A percentile compares a stretch with the other conserved stretches of the same genome.
phyloP scores from a whole-genome alignment of 202 grass and related monocot genomes.

The Digitaria exilis region DNA sequence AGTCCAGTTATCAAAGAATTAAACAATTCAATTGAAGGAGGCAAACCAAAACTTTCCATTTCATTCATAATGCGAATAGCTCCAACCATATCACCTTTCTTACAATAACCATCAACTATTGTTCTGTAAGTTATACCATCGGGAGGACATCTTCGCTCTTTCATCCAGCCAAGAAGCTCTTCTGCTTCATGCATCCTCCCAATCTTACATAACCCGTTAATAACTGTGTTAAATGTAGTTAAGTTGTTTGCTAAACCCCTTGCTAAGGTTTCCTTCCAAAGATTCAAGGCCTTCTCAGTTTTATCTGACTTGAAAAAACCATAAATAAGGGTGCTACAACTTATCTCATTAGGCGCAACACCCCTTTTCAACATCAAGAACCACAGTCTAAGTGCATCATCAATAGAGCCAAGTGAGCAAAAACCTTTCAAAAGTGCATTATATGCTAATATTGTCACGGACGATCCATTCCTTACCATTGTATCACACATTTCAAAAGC shows the following conservation, averaged over 20 bases:
- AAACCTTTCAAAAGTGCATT: constrained; percentile 88
- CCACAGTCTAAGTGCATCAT: constrained; percentile 85
- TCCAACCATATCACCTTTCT: constrained; percentile 60
- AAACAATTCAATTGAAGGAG: constrained; percentile 82
- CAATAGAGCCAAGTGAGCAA: constrained; percentile 59
- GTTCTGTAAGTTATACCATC: constrained; percentile 84
- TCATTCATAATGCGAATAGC: constrained; percentile 62
- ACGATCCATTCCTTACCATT: constrained; percentile 65
- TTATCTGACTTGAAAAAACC: constrained; percentile 79
- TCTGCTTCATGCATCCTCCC: constrained; percentile 67
- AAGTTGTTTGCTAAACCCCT: constrained; percentile 74
- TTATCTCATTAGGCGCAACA: constrained; percentile 80
- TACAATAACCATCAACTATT: constrained; percentile 83
- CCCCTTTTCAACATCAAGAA: constrained; percentile 89
- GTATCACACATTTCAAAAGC: constrained; percentile 68
- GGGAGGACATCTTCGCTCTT: constrained; percentile 58
- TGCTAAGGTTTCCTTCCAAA: constrained; percentile 91
- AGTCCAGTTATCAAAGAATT: constrained; percentile 89
- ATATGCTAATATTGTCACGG: constrained; percentile 65
- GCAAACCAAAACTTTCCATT: constrained; percentile 64
- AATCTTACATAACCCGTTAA: constrained; percentile 82
- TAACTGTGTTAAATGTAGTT: constrained; percentile 65
- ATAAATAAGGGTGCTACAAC: constrained; percentile 78
- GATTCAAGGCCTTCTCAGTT: constrained; percentile 59
- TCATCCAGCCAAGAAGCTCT: constrained; percentile 68